phyloP scores from a whole-genome alignment of 2,329 filamentous ascomycete genomes.

The Claviceps pazoutovae region DNA sequence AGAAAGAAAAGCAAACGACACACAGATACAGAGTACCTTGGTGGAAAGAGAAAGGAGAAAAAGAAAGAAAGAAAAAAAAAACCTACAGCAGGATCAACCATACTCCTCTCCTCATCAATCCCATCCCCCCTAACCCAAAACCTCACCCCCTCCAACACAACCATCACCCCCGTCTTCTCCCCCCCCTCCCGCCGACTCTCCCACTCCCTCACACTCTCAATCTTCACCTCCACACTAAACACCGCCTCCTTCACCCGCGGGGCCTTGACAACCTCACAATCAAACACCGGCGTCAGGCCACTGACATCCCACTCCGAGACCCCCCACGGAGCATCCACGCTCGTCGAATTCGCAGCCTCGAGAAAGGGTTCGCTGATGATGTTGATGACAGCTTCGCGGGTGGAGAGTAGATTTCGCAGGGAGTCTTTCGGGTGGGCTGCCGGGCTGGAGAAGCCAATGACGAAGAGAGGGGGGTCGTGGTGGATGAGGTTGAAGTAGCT shows the following conservation, averaged over 20 bases:
- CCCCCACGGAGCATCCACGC: conserved; percentile 65
- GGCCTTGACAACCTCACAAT: conserved; percentile 48
- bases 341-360: conserved; percentile 76
- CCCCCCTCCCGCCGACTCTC: conserved; percentile 55
- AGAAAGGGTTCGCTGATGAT: conserved; percentile 74
- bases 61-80: too few species aligned
- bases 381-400: conserved; percentile 69
- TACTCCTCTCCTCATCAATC: conserved; percentile 59
- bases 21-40: neutral
- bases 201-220: conserved; percentile 65
- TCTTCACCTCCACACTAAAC: conserved; percentile 67
- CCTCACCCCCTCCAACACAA: conserved; percentile 65
- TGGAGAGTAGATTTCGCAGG: conserved; percentile 57
- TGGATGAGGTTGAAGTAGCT: conserved; percentile 73
- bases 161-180: conserved; percentile 60
- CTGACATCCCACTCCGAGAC: conserved; percentile 66
- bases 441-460: conserved; percentile 36
- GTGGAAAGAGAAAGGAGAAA: neutral
- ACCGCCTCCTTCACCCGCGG: conserved; percentile 70
- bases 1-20: neutral
- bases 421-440: conserved; percentile 58
- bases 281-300: conserved; percentile 51
- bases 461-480: conserved; percentile 78
- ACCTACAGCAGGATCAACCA: conserved; percentile 57
- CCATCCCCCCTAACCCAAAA: conserved; percentile 90